A percentile compares a stretch with the other conserved stretches of the same genome.
These are phyloP conservation scores for Chlorencoelia australis DNA, from an alignment of 2,329 filamentous ascomycete genomes.

Conservation along the genomic window DNA sequence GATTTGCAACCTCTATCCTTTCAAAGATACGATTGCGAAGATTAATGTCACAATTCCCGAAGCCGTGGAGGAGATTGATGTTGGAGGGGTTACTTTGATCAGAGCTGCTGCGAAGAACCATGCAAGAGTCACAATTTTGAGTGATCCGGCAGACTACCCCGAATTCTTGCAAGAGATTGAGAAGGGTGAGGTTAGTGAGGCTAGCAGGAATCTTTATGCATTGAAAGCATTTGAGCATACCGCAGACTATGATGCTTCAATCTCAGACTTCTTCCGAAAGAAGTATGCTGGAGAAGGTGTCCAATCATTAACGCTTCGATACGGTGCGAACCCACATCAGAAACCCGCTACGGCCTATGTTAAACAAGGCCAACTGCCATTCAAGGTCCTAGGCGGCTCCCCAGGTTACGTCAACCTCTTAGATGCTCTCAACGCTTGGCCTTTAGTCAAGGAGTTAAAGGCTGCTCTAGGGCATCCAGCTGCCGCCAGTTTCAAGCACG, in stretches of 20 bases:
- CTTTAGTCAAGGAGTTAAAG: slow-evolving; percentile 91
- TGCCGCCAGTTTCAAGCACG: slow-evolving; percentile 97
- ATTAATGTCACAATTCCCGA: slow-evolving; percentile 94
- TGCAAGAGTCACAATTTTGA: slow-evolving; percentile 87
- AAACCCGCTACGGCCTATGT: slow-evolving; percentile 87
- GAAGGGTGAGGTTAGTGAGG: slow-evolving; percentile 74
- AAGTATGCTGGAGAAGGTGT: slow-evolving; percentile 80
- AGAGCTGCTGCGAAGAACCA: slow-evolving; percentile 98
- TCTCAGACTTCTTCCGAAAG: slow-evolving; percentile 95
- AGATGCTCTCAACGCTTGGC: slow-evolving; percentile 94
- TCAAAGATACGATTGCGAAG: slow-evolving; percentile 97
- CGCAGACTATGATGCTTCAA: slow-evolving; percentile 89
- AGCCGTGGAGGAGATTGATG: slow-evolving; percentile 98
- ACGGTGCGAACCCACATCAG: slow-evolving; percentile 96
- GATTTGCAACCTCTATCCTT: slow-evolving; percentile 97
- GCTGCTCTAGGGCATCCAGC: slow-evolving; percentile 78
- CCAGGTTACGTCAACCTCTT: slow-evolving; percentile 97
- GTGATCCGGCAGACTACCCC: slow-evolving; percentile 85
- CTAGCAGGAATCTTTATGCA: slow-evolving; percentile 78
- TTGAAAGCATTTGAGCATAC: slow-evolving; percentile 98
- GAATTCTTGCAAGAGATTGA: slow-evolving; percentile 88
- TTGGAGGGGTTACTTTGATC: slow-evolving; percentile 92
- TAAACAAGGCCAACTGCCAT: slow-evolving; percentile 66
- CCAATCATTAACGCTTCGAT: slow-evolving; percentile 79
- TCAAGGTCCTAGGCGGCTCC: slow-evolving; percentile 82